Conservation (phyloP, 495 filamentous ascomycete genomes). For the Talaromyces borbonicus region DNA sequence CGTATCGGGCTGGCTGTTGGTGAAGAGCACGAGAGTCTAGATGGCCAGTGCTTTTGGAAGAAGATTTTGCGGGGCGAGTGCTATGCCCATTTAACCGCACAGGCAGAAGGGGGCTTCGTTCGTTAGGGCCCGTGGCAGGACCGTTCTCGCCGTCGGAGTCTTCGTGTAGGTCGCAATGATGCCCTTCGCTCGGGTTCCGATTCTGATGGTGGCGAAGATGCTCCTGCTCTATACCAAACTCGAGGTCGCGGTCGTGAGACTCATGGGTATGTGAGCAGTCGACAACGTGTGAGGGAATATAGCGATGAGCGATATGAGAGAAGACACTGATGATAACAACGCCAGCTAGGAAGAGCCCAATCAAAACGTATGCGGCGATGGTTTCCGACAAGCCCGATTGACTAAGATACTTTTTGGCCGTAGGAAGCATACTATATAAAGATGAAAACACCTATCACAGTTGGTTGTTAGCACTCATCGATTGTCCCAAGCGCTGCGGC, state of each 20-base stretch:
- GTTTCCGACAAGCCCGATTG: constrained; percentile 55
- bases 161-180: constrained; percentile 12
- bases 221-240: constrained; percentile 19
- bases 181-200: constrained; percentile 2
- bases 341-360: constrained; percentile 68
- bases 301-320: constrained; percentile 69
- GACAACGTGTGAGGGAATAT: constrained; percentile 86
- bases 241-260: constrained; percentile 31
- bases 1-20: neutral
- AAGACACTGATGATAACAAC: constrained; percentile 76
- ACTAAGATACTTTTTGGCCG: constrained; percentile 63
- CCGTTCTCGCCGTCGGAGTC: constrained; percentile 13
- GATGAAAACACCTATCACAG: constrained; percentile 73
- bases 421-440: constrained; percentile 88
- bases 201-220: constrained; percentile 13
- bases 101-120: constrained; percentile 39
- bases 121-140: constrained; percentile 17
- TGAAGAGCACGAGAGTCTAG: neutral
- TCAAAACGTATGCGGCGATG: constrained; percentile 59
- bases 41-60: neutral
- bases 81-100: neutral
- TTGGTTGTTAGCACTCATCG: neutral
- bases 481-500: too few species aligned
- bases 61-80: constrained; percentile 9
- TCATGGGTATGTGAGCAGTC: constrained; percentile 82